A percentile compares a stretch with the other conserved stretches of the same genome.
Evolutionary conservation across 2,329 filamentous ascomycete genomes (phyloP).

Genomic region (Ploettnerulaceae sp.): DNA sequence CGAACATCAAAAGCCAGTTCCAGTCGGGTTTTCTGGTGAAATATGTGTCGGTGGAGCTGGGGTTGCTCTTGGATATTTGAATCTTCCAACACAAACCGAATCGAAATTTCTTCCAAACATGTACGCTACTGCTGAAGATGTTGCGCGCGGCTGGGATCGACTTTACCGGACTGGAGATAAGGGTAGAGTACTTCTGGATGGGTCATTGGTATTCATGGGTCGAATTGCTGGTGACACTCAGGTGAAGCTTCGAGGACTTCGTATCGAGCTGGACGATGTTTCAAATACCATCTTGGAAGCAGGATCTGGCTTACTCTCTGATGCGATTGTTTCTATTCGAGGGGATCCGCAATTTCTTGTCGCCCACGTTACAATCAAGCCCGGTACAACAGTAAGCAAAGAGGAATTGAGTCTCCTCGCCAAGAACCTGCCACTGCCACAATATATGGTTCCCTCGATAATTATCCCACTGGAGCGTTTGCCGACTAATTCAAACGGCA

Average conservation of each 20-base stretch:
- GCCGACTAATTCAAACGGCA: slow-evolving; percentile 27
- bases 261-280: slow-evolving; percentile 42
- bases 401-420: not conserved
- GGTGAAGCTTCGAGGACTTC: slow-evolving; percentile 36
- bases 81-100: slow-evolving; percentile 18
- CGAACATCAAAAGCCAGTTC: slow-evolving; percentile 33
- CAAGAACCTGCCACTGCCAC: slow-evolving; percentile 26
- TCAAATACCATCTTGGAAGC: slow-evolving; percentile 10
- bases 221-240: slow-evolving; percentile 35
- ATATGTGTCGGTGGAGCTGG: slow-evolving; percentile 38
- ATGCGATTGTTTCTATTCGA: slow-evolving; percentile 27
- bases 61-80: slow-evolving; percentile 36
- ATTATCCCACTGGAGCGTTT: slow-evolving; percentile 28
- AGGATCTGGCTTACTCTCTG: not conserved
- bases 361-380: slow-evolving; percentile 33
- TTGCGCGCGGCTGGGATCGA: not conserved
- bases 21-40: slow-evolving; percentile 40
- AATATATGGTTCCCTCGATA: slow-evolving; percentile 35
- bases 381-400: not conserved
- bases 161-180: slow-evolving; percentile 38
- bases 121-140: not conserved
- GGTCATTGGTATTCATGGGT: slow-evolving; percentile 29
- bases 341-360: slow-evolving; percentile 30
- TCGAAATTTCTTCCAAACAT: not conserved
- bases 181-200: slow-evolving; percentile 33